phyloP scores from a whole-genome alignment of 352 stramenopile genomes.

The Lagenidium giganteum region DNA sequence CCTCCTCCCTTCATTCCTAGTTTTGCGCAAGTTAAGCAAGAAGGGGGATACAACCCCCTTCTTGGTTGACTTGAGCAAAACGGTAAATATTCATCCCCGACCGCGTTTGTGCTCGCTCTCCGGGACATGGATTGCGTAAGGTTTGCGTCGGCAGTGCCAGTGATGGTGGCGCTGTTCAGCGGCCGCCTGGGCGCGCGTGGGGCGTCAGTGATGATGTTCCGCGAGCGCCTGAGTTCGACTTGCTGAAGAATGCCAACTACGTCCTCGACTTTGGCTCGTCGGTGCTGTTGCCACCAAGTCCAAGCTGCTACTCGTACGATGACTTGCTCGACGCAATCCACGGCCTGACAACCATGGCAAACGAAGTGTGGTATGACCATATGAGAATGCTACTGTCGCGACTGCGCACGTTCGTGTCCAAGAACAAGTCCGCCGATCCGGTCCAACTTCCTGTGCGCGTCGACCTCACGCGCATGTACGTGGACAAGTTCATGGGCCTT shows the following conservation, averaged over 20 bases:
- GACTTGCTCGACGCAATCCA: conserved; percentile 10
- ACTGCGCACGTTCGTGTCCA: conserved; percentile 4
- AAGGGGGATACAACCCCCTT: too few relatives aligned
- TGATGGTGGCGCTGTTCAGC: conserved; percentile 12
- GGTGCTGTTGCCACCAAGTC: neutral
- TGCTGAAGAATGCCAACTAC: conserved; percentile 13
- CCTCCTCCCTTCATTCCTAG: too few relatives aligned
- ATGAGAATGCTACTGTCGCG: conserved; percentile 2
- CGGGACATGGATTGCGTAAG: conserved; percentile 1
- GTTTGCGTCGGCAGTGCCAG: conserved; percentile 4
- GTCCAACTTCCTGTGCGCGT: neutral
- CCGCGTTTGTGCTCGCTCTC: conserved; percentile 10
- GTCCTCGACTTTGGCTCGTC: conserved; percentile 11
- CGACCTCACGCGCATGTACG: neutral
- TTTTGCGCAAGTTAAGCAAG: too few relatives aligned
- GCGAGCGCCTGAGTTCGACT: neutral
- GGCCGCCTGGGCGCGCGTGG: conserved; percentile 7
- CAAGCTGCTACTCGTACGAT: conserved; percentile 3
- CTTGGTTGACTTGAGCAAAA: too few relatives aligned
- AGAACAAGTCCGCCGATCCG: conserved; percentile 14
- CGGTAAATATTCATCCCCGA: conserved; percentile 9
- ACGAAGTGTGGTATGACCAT: conserved; percentile 11
- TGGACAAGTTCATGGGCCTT: conserved; percentile 1
- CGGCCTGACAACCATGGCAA: neutral
- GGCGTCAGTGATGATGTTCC: conserved; percentile 6